A percentile compares a stretch with the other conserved stretches of the same genome.
Conservation (phyloP, 164 flowering plant genomes). For the Santalum album region DNA sequence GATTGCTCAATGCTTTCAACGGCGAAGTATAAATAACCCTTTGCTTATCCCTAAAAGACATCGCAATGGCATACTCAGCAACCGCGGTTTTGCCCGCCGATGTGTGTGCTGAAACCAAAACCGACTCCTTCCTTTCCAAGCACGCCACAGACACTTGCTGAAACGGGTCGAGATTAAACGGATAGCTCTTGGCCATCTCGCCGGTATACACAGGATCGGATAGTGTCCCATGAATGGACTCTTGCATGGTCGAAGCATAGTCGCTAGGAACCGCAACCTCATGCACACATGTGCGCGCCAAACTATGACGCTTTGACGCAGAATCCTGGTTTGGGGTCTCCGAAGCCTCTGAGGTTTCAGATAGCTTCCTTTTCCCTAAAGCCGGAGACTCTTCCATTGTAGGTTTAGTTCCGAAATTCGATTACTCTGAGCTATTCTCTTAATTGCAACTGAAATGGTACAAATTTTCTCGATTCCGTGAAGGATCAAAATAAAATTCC, state of each 20-base stretch:
- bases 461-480: too few relatives aligned
- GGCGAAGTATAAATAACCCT: conserved; percentile 95
- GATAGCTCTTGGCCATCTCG: conserved; percentile 64
- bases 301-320: conserved; percentile 21
- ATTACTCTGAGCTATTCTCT: too few relatives aligned
- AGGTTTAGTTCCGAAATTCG: not conserved
- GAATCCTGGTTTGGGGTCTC: conserved; percentile 17
- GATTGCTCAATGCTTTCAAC: conserved; percentile 87
- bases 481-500: too few relatives aligned
- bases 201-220: conserved; percentile 61
- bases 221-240: conserved; percentile 60
- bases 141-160: conserved; percentile 83
- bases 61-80: conserved; percentile 93
- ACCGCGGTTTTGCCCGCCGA: conserved; percentile 98
- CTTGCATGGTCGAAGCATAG: conserved; percentile 42
- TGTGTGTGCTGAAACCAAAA: conserved; percentile 90
- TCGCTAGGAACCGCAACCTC: conserved; percentile 86
- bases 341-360: conserved; percentile 12
- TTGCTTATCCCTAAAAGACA: conserved; percentile 87
- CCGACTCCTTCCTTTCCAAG: conserved; percentile 82
- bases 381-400: conserved; percentile 20
- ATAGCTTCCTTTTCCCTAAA: conserved; percentile 28
- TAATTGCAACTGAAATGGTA: too few relatives aligned
- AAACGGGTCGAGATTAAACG: conserved; percentile 80
- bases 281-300: conserved; percentile 71